Evolutionary conservation across 805 yeast genomes (phyloP).

Genomic region (Nakazawaea laoshanensis): DNA sequence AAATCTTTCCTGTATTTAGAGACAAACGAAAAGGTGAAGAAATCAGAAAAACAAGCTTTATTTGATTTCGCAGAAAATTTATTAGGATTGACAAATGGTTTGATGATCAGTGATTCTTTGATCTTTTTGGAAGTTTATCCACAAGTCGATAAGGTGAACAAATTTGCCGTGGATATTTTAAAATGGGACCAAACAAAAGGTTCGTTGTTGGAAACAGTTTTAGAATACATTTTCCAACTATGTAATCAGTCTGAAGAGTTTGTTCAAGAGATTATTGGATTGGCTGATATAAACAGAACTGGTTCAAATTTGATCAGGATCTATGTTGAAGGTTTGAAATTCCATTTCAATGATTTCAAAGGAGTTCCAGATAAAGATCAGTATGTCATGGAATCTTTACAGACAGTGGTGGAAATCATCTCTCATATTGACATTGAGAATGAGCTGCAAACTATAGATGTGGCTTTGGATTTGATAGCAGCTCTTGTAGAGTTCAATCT

Average conservation of each 20-base stretch:
- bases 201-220: constrained; percentile 37
- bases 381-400: constrained; percentile 14
- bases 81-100: constrained; percentile 56
- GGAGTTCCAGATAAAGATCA: constrained; percentile 14
- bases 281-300: too few relatives aligned
- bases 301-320: constrained; percentile 23
- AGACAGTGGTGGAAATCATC: constrained; percentile 17
- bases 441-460: constrained; percentile 56
- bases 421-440: constrained; percentile 27
- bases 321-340: constrained; percentile 32
- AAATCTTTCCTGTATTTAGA: constrained; percentile 36
- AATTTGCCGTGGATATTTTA: constrained; percentile 28
- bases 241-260: constrained; percentile 51
- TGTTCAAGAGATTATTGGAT: constrained; percentile 21
- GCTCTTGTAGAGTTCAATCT: constrained; percentile 53
- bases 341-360: constrained; percentile 29
- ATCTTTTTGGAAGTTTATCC: constrained; percentile 30
- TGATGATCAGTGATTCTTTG: constrained; percentile 52
- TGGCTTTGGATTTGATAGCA: constrained; percentile 67
- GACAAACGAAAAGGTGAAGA: constrained; percentile 15
- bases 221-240: constrained; percentile 54
- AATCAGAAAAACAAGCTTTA: constrained; percentile 38
- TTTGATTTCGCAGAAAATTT: constrained; percentile 69
- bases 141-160: constrained; percentile 18
- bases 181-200: constrained; percentile 22